Base-by-base conservation (phyloP, 495 filamentous ascomycete genomes). In the Talaromyces liani region DNA sequence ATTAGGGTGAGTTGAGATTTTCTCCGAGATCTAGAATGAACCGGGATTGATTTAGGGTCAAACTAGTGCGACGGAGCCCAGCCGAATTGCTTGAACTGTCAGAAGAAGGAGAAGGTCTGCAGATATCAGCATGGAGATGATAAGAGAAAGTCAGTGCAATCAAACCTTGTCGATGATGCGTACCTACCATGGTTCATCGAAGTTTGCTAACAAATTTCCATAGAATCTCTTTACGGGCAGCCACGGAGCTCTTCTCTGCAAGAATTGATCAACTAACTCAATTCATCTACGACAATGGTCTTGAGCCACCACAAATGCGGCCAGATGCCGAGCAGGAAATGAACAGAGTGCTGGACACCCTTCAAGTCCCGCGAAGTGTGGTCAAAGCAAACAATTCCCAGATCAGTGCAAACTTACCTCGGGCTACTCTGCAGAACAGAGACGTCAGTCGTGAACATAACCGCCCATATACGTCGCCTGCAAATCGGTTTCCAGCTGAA, bases 61-160 rank as follows among this genome's bases (percentile, higher is more conserved):
- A 58, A 34, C 7, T 60, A 81, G 79, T 81, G 79, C 64, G 77
- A 81, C 47, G 79, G 79, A 20, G 74, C 76, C 25, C 73, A 72
- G 56, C 79, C 79, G 33, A 61, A 77, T 63, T 81, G 79, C 58
- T 68, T 77, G n/a, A 81, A 81, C 65, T 81, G 79, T 61, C 68
- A 75, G 63, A 75, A 72, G n/a, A 80, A 80, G 63, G 73, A 75
- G 1, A 81, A 78, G 58, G 70, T 74, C 9, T 81, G 79, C 69
- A 78, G 72, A 64, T 81, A 81, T 49, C 77, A 80, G 39, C 75
- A 77, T 71, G 76, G 79, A 14, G 78, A 81, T 22, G 79, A 81
- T 29, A 80, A 80, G 62, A 72, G 79, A 49, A 80, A 80, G 79
- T 81, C n/a, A 58, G 27, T 27, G 9, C 2, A 22, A 20, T 12